Conservation (phyloP, 1,139 yeast genomes). For the Pichia sp. region DNA sequence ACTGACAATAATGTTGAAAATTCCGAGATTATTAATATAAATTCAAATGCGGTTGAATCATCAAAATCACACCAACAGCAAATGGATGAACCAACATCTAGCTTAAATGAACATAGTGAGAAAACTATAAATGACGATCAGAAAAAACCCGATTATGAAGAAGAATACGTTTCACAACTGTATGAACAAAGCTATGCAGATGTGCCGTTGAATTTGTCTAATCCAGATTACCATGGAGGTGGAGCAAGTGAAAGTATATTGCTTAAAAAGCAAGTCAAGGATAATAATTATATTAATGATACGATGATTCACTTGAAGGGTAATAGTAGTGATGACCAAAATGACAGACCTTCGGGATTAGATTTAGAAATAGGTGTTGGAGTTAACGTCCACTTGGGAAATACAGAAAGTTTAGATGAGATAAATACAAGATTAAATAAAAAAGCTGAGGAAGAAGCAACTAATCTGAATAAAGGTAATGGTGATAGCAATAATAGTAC, state of each 20-base stretch:
- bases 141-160: slow-evolving; percentile 5
- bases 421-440: slow-evolving; percentile 5
- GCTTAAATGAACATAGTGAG: not conserved
- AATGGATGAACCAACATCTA: slow-evolving; percentile 10
- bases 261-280: slow-evolving; percentile 1
- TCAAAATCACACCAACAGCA: slow-evolving; percentile 1
- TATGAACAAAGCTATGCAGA: slow-evolving; percentile 27
- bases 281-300: not conserved
- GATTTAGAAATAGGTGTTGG: slow-evolving; percentile 5
- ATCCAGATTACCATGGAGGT: slow-evolving; percentile 26
- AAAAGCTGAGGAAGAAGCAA: not conserved
- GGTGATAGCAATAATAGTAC: too few relatives aligned
- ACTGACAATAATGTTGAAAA: not conserved
- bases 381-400: slow-evolving; percentile 9
- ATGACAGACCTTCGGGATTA: not conserved
- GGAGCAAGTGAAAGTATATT: slow-evolving; percentile 8
- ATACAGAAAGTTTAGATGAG: slow-evolving; percentile 5
- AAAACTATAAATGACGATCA: slow-evolving; percentile 6
- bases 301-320: not conserved
- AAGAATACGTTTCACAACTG: slow-evolving; percentile 27
- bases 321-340: not conserved
- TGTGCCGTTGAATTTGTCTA: slow-evolving; percentile 15
- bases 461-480: not conserved
- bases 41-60: not conserved
- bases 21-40: slow-evolving; percentile 4